Conservation (phyloP, 192 early-diverging fungal species). For the Entophlyctis luteolus region DNA sequence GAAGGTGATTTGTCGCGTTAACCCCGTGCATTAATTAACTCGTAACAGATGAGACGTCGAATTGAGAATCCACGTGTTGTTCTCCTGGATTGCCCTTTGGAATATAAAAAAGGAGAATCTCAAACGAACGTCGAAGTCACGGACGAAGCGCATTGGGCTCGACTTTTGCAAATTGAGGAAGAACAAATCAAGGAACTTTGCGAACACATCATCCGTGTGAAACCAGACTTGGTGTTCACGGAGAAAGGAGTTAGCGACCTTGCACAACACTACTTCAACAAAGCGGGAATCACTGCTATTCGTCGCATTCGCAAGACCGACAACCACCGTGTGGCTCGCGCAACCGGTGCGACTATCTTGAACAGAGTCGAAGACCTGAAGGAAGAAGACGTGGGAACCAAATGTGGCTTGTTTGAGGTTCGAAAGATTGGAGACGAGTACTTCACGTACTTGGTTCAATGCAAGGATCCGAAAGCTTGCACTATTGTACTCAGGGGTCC, state of each 20-base stretch:
- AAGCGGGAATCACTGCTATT: slow-evolving; percentile 95
- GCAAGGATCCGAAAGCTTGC: slow-evolving; percentile 96
- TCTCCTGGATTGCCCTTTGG: slow-evolving; percentile 95
- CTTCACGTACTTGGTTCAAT: slow-evolving; percentile 92
- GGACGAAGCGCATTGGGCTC: slow-evolving; percentile 94
- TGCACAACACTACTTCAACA: slow-evolving; percentile 97
- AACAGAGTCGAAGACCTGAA: slow-evolving; percentile 96
- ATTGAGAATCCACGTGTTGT: slow-evolving; percentile 97
- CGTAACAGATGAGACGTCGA: slow-evolving; percentile 66
- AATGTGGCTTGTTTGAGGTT: slow-evolving; percentile 89
- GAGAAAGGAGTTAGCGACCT: slow-evolving; percentile 99
- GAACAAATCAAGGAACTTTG: slow-evolving; percentile 97
- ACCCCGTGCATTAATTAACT: slow-evolving; percentile 36
- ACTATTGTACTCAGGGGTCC: slow-evolving; percentile 97
- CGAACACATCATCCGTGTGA: slow-evolving; percentile 90
- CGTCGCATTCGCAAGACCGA: slow-evolving; percentile 97
- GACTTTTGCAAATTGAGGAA: slow-evolving; percentile 97
- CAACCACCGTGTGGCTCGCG: slow-evolving; percentile 98
- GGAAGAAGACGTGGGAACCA: slow-evolving; percentile 89
- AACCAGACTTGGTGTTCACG: slow-evolving; percentile 97
- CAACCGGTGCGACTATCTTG: slow-evolving; percentile 93
- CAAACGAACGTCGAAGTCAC: slow-evolving; percentile 98
- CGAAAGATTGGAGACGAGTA: slow-evolving; percentile 99
- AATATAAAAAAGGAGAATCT: slow-evolving; percentile 99
- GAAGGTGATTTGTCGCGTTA: no score